Evolutionary conservation across 257 asterid genomes (phyloP), one percentile per base, ranked within the genome.

Genomic region (Penstemon newberryi): DNA sequence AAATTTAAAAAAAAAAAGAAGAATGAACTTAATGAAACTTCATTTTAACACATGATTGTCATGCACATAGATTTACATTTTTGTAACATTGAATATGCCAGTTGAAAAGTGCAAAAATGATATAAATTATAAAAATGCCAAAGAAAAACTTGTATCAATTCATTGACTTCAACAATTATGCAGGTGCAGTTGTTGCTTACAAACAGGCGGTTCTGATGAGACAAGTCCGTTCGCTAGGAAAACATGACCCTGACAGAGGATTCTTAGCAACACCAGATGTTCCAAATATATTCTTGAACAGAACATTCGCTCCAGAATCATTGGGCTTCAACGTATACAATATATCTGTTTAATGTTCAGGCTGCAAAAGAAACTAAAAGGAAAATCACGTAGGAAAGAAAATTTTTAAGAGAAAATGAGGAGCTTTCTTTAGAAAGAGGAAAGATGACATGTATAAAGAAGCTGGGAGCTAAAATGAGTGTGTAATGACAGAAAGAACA

Each of bases 271-370:
- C 55, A 64, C 74, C 76, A 71, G 66, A 74, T 63, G 81, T 57
- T 61, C 87, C 86, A 73, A 94, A 88, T 72, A 94, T 89, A 55
- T 78, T 79, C 66, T 69, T 70, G 84, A 89, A 89, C 79, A 94
- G 78, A 63, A 42, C 46, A 59, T 67, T 75, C 44, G 96, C 96
- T 75, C 96, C 97, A 63, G 80, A 58, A 56, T 52, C 66, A 79
- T 91, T 72, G 72, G 96, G 89, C 82, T 77, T 90, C 80, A 91
- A 46, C 43, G 78, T 59, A 80, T 86, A 73, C 73, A 94, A 63
- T 72, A 87, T 84, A 75, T 91, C 99, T 94, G 82, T 50, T 59
- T 44, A 78, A n/a, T n/a, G 75, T 82, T 86, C 62, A 82, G 84
- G 80, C 72, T 46, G 72, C 62, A 49, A 77, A 58, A 68, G 63